These are phyloP conservation scores for Apostasia ramifera DNA, from an alignment of 106 monocot genomes.

Conservation along the genomic window DNA sequence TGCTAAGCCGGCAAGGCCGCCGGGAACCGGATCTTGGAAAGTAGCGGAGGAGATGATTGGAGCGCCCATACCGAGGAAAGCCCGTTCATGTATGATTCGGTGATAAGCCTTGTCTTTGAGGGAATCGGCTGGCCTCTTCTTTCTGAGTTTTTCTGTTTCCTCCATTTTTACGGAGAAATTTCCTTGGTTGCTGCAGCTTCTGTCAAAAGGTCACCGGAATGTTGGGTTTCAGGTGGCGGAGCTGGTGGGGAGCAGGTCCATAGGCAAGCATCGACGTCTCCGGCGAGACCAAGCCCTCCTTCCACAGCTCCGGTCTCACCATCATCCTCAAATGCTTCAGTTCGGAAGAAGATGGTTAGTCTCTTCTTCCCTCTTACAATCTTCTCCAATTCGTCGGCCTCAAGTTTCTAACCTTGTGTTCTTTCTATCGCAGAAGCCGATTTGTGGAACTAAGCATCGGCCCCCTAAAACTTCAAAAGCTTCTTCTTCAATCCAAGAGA, in stretches of 20 bases:
- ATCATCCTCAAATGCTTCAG: conserved; percentile 51
- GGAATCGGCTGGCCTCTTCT: neutral
- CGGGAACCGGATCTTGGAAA: conserved; percentile 41
- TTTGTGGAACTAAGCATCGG: conserved; percentile 43
- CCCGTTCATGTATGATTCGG: conserved; percentile 59
- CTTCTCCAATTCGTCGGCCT: neutral
- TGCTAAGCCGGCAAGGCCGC: conserved; percentile 27
- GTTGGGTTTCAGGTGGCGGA: conserved; percentile 49
- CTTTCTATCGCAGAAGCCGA: conserved; percentile 36
- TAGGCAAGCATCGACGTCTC: conserved; percentile 64
- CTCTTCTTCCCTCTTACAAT: neutral
- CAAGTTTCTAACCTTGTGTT: neutral
- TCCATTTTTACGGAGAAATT: conserved; percentile 13
- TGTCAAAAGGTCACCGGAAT: conserved; percentile 76
- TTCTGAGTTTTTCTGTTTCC: neutral
- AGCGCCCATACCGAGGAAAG: conserved; percentile 74
- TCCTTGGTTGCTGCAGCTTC: conserved; percentile 49
- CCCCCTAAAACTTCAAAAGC: conserved; percentile 53
- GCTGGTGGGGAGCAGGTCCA: conserved; percentile 34
- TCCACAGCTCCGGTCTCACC: conserved; percentile 60
- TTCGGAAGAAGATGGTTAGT: conserved; percentile 59
- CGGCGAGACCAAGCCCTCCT: conserved; percentile 39
- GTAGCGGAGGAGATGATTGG: conserved; percentile 90
- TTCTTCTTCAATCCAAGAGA: conserved; percentile 54
- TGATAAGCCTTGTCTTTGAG: neutral